phyloP scores from a whole-genome alignment of 2,329 filamentous ascomycete genomes.

The Elsinoe perseae region DNA sequence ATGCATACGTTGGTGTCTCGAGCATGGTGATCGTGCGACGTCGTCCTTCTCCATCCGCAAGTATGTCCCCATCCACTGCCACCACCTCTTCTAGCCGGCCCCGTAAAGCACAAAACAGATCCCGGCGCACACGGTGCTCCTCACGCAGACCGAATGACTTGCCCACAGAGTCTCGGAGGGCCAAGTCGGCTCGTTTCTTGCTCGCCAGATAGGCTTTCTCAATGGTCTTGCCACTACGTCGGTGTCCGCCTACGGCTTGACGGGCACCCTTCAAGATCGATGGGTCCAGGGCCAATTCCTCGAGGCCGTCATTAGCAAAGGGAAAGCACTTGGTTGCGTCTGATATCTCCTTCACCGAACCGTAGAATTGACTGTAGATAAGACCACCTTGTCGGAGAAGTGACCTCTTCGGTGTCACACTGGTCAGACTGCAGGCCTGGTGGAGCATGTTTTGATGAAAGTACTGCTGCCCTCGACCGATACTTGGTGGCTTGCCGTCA shows the following conservation, averaged over 20 bases:
- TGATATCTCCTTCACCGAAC: conserved; percentile 1
- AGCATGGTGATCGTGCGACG: not conserved
- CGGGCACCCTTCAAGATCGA: not conserved
- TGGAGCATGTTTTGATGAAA: conserved; percentile 6
- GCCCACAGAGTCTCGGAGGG: not conserved
- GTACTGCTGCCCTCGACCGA: conserved; percentile 1
- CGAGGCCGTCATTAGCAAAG: conserved; percentile 5
- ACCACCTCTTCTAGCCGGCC: not conserved
- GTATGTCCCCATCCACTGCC: not conserved
- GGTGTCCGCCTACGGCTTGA: not conserved
- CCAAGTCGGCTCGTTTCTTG: not conserved
- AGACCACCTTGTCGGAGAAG: not conserved
- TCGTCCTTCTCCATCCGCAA: not conserved
- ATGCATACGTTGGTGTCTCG: not conserved
- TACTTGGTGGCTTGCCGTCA: not conserved
- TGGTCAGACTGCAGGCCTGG: not conserved
- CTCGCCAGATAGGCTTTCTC: not conserved
- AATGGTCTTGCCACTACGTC: not conserved
- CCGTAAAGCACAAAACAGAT: not conserved
- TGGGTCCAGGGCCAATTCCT: conserved; percentile 1
- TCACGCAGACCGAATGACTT: not conserved
- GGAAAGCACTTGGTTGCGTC: conserved; percentile 1
- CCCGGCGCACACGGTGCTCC: not conserved
- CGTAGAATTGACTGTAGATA: not conserved
- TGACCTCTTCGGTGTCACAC: not conserved